Percentiles rank a stretch among this genome's conserved stretches.
Evolutionary conservation across 1,284 basidiomycete species (phyloP).

Genomic region (Pholiota adiposa): DNA sequence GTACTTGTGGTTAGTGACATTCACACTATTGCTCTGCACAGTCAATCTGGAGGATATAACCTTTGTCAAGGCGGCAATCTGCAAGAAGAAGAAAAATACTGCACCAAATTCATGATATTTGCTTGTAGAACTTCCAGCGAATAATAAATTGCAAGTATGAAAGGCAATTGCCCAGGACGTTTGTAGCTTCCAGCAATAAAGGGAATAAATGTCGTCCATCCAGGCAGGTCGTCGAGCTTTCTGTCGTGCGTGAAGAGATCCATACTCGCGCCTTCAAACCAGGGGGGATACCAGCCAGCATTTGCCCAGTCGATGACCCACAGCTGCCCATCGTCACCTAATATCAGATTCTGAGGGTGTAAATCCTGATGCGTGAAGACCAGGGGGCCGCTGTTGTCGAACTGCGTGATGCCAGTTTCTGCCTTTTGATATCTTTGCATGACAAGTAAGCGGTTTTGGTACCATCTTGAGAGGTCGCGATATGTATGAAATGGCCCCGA

Average conservation of each 20-base stretch:
- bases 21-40: too few species aligned
- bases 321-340: conserved; percentile 24
- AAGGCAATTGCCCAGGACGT: too few species aligned
- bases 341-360: conserved; percentile 26
- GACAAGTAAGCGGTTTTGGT: neutral
- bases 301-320: conserved; percentile 31
- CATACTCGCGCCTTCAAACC: conserved; percentile 25
- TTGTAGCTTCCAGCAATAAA: neutral
- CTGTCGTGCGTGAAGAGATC: neutral
- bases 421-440: neutral
- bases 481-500: conserved; percentile 5
- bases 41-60: too few species aligned
- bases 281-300: conserved; percentile 26
- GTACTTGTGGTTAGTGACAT: too few species aligned
- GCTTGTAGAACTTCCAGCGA: neutral
- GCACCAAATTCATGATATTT: neutral
- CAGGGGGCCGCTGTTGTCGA: conserved; percentile 21
- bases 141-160: neutral
- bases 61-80: too few species aligned
- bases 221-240: neutral
- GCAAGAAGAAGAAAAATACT: neutral
- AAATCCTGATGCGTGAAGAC: conserved; percentile 28
- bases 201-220: neutral
- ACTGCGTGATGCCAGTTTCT: neutral
- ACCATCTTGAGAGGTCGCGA: neutral